Conservation (phyloP, 331 rosid genomes). For the Spiraea crenata region DNA sequence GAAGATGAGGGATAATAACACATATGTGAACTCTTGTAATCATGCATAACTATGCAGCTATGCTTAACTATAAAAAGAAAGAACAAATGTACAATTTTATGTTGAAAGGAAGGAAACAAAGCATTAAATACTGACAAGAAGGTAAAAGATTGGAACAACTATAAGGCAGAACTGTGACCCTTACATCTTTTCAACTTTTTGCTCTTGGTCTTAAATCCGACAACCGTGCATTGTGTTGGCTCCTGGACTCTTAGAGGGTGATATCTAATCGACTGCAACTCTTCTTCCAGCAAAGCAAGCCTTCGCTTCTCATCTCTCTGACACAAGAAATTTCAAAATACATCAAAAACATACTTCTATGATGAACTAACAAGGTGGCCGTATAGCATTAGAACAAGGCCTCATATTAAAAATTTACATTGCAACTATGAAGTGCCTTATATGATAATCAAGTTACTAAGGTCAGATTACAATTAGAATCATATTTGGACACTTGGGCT, state of each 20-base stretch:
- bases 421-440: not conserved
- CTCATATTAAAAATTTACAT: not conserved
- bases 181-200: constrained; percentile 55
- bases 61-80: not conserved
- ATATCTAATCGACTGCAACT: constrained; percentile 57
- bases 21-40: not conserved
- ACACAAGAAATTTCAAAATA: constrained; percentile 10
- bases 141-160: not conserved
- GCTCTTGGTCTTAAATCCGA: constrained; percentile 20
- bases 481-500: not conserved
- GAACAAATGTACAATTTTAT: not conserved
- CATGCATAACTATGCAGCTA: not conserved
- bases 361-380: not conserved
- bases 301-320: constrained; percentile 68
- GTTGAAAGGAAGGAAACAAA: not conserved
- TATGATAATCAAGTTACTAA: not conserved
- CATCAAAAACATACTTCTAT: constrained; percentile 14
- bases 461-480: not conserved
- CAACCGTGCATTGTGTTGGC: constrained; percentile 18
- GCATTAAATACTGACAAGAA: not conserved
- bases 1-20: no score
- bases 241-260: constrained; percentile 55
- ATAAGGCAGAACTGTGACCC: constrained; percentile 6
- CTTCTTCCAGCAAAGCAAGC: constrained; percentile 54
- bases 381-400: not conserved